Conservation (phyloP, 768 basidiomycete genomes). For the Zangia roseola region DNA sequence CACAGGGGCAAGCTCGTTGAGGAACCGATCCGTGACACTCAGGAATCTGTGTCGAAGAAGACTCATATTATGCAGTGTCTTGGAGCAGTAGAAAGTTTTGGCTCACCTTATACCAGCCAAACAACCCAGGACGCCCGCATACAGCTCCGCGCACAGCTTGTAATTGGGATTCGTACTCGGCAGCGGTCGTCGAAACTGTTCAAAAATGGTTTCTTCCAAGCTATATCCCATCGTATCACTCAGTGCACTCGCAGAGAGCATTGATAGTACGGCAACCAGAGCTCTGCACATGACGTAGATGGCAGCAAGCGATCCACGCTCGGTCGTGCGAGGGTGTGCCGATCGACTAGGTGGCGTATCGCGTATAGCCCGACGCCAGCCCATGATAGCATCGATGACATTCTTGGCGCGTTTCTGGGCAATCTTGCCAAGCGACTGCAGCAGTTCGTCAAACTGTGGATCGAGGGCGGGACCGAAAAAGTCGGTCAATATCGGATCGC, state of each 20-base stretch:
- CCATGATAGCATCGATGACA: slow-evolving; percentile 83
- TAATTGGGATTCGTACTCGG: slow-evolving; percentile 71
- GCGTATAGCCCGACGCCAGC: slow-evolving; percentile 79
- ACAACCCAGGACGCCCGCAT: slow-evolving; percentile 81
- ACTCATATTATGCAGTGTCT: no score
- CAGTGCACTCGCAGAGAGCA: slow-evolving; percentile 72
- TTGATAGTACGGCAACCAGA: slow-evolving; percentile 71
- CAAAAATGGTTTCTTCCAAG: slow-evolving; percentile 87
- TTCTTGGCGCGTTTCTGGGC: slow-evolving; percentile 82
- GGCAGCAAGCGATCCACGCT: slow-evolving; percentile 77
- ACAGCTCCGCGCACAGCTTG: slow-evolving; percentile 77
- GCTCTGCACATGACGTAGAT: slow-evolving; percentile 91
- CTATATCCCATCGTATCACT: slow-evolving; percentile 75
- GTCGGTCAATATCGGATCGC: slow-evolving; percentile 62
- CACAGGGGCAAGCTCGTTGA: slow-evolving; percentile 74
- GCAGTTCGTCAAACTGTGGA: slow-evolving; percentile 75
- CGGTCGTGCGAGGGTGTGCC: slow-evolving; percentile 38
- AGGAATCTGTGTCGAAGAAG: slow-evolving; percentile 56
- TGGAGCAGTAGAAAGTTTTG: background rate
- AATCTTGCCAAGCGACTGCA: slow-evolving; percentile 83
- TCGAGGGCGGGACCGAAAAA: slow-evolving; percentile 75
- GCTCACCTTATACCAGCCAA: slow-evolving; percentile 76
- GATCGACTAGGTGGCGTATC: slow-evolving; percentile 47
- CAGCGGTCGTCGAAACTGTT: slow-evolving; percentile 72
- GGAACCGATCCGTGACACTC: slow-evolving; percentile 90